phyloP scores from a whole-genome alignment of 1,284 basidiomycete species.

The Tremellales sp. region DNA sequence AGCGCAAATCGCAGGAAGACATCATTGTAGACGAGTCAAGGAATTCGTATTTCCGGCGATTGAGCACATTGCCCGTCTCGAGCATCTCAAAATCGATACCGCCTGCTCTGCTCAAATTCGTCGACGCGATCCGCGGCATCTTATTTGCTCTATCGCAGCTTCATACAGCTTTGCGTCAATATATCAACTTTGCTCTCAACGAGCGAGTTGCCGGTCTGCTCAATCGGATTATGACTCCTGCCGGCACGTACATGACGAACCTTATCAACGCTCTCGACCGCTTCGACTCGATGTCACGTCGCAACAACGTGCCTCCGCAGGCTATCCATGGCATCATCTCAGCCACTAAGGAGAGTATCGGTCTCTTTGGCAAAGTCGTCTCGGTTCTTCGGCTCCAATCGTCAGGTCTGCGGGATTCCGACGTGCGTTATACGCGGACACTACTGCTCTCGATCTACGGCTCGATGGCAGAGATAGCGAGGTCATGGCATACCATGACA shows the following conservation, averaged over 20 bases:
- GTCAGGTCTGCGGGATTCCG: constrained; percentile 59
- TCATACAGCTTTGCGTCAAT: constrained; percentile 83
- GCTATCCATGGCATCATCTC: constrained; percentile 77
- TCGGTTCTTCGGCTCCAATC: constrained; percentile 78
- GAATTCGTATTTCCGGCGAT: constrained; percentile 87
- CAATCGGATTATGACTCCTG: constrained; percentile 77
- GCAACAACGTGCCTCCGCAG: constrained; percentile 57
- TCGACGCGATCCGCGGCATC: constrained; percentile 86
- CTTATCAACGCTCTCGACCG: constrained; percentile 86
- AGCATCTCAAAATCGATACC: constrained; percentile 69
- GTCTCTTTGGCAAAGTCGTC: constrained; percentile 80
- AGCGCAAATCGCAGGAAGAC: constrained; percentile 22
- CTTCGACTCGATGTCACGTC: constrained; percentile 79
- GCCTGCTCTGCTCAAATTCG: constrained; percentile 63
- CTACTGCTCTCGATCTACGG: constrained; percentile 86
- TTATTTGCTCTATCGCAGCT: constrained; percentile 91
- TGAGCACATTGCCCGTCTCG: constrained; percentile 67
- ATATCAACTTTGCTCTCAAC: constrained; percentile 77
- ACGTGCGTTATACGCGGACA: constrained; percentile 82
- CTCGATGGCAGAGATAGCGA: constrained; percentile 80
- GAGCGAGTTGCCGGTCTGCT: constrained; percentile 79
- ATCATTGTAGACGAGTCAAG: constrained; percentile 65
- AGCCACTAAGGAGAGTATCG: constrained; percentile 78
- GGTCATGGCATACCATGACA: constrained; percentile 76
- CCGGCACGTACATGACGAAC: constrained; percentile 72